Percentiles rank a stretch among this genome's conserved stretches.
These are phyloP conservation scores for Tylopilus felleus DNA, from an alignment of 768 basidiomycete species.

Conservation along the genomic window DNA sequence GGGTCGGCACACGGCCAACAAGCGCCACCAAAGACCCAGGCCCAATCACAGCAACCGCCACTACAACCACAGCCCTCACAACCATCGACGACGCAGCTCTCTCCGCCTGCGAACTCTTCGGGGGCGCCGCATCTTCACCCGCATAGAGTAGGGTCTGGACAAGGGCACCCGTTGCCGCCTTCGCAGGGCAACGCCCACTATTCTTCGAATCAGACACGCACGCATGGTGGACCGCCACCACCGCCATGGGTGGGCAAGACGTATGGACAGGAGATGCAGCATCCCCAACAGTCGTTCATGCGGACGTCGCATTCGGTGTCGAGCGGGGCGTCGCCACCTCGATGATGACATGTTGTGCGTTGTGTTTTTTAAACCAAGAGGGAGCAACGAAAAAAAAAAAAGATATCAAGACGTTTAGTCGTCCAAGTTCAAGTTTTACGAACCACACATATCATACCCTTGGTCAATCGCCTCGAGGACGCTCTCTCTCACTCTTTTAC, in stretches of 20 bases:
- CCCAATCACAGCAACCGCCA: constrained; percentile 3
- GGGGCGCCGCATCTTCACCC: constrained; percentile 16
- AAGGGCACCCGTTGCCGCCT: constrained; percentile 7
- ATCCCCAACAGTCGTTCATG: constrained; percentile 48
- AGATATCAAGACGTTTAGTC: background rate
- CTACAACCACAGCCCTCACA: constrained; percentile 9
- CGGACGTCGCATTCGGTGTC: constrained; percentile 43
- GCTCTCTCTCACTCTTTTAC: no score
- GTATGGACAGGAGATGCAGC: constrained; percentile 23
- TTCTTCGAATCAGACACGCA: constrained; percentile 2
- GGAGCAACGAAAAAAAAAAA: background rate
- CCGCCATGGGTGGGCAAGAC: constrained; percentile 26
- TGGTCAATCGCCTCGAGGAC: background rate
- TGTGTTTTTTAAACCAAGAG: background rate
- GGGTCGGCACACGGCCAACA: constrained; percentile 6
- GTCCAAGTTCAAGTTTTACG: background rate
- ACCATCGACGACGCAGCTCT: constrained; percentile 9
- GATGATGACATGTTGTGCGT: background rate
- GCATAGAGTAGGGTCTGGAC: constrained; percentile 10
- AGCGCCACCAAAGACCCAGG: constrained; percentile 1
- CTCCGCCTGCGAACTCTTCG: constrained; percentile 5
- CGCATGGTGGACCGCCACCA: constrained; percentile 22
- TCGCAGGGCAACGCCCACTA: constrained; percentile 11
- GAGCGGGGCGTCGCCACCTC: constrained; percentile 34
- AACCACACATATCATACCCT: background rate